Base-by-base conservation (phyloP, 2,329 filamentous ascomycete genomes). In the Penicillium capsulatum region DNA sequence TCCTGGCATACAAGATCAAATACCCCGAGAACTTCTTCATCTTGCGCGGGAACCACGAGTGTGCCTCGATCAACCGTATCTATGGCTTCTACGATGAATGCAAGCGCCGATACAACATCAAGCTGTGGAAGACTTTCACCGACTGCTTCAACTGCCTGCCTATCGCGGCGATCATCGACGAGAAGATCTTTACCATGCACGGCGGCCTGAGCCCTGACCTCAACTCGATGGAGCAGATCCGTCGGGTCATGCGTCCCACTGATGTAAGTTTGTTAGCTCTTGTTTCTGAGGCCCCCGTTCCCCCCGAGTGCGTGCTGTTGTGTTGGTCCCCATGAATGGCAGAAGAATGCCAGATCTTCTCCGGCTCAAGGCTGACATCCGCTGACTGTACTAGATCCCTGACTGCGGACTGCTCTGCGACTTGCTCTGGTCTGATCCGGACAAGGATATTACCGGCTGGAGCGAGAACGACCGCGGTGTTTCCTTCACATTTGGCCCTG, bases 171-270 rank as follows among this genome's bases (percentile, higher is more conserved):
- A 98, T 98, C 71, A 96, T 98, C 59, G 91, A 95, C 63, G 92
- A 96, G 77, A 98, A 97, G 84, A 98, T 98, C 65, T 97, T 98
- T 76, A 96, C 90, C 64, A 96, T 98, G 91, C 92, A 98, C 72
- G 92, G 92, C 64, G 92, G 92, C 63, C 74, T 98, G 61, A 96
- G 89, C 69, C 92, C 92, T 31, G 92, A 96, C 66, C 77, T 98
- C 53, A 96, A 97, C 78, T 96, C 90, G 22, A 98, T 98, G 92
- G 92, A 98, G 75, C 91, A 98, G 76, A 98, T 98, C 59, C 88
- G 92, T 66, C 86, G 91, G 58, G 91, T 98, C 56, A 97, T 97
- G 90, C 85, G 92, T 61, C 92, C 92, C 46, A 98, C 92, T 59
- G 92, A 98, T 77, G 91, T 97, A 80, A 75, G 90, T 80, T 30